These are phyloP conservation scores for Onygenales sp. DNA, from an alignment of 2,329 filamentous ascomycete genomes.

Conservation along the genomic window DNA sequence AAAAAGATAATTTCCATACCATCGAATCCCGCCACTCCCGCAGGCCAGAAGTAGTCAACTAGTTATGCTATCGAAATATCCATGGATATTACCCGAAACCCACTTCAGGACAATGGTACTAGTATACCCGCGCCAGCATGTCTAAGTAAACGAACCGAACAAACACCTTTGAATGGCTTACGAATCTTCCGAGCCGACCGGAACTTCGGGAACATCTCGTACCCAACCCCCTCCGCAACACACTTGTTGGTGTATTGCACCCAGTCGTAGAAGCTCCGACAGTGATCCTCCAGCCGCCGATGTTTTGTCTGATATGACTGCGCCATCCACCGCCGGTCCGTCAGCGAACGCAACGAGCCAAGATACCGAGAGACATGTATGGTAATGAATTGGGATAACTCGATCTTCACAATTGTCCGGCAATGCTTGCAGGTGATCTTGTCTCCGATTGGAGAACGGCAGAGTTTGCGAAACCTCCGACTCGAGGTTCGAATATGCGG, in stretches of 20 bases:
- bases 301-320: slow-evolving; percentile 2
- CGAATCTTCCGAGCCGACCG: neutral
- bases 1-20: too few relatives aligned
- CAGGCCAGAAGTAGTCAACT: too few relatives aligned
- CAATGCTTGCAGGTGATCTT: neutral
- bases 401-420: neutral
- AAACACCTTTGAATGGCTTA: neutral
- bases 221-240: neutral
- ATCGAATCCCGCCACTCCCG: too few relatives aligned
- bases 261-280: neutral
- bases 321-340: neutral
- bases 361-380: neutral
- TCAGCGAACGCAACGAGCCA: neutral
- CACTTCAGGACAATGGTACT: too few relatives aligned
- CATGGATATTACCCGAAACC: too few relatives aligned
- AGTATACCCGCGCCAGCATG: too few relatives aligned
- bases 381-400: neutral
- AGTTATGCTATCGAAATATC: too few relatives aligned
- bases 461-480: neutral
- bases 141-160: too few relatives aligned
- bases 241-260: neutral
- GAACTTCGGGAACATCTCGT: neutral
- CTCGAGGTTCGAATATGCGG: neutral
- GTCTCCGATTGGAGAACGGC: neutral
- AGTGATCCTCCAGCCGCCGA: neutral